Base-by-base conservation (phyloP, 2,329 filamentous ascomycete genomes). In the Aspergillus terreus region DNA sequence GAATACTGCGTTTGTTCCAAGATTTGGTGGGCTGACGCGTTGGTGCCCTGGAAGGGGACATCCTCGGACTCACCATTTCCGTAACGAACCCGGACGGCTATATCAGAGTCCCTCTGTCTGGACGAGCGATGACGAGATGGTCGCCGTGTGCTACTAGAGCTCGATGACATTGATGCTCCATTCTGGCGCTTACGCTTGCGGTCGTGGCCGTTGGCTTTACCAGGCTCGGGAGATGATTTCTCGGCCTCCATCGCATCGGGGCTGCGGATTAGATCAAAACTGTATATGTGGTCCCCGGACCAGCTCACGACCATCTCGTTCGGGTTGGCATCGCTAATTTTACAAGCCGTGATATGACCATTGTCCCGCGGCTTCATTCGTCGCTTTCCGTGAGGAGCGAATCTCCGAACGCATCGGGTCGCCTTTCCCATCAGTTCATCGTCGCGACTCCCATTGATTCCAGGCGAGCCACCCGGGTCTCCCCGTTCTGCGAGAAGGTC, bases 261-360 rank as follows among this genome's bases (percentile, higher is more conserved):
- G 58, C 78, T 81, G 44, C 78, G 76, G 41, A 84, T 69, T 14
- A 87, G 75, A 61, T 87, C 83, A 61, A 87, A 87, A 58, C 80
- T 81, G 68, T 85, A 84, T 46, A 87, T 83, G 55, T 82, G 77
- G 55, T 86, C 83, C 19, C 82, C 82, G 17, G 82, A 86, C 84
- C 84, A 87, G 59, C 83, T 86, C 19, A 82, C 84, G 12, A 87
- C 69, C 61, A 87, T 79, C 60, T 87, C 84, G 56, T 87, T 84
- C 0, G 84, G 85, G 53, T 84, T 79, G 7, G 82, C 82, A 68
- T 87, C 82, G 58, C 83, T 86, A 61, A 87, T 87, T 68, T 86
- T 87, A 68, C 83, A 86, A 14, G 84, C 83, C 2, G 84, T 87
- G 60, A 87, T 87, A 59, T 87, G 83, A 4, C 83, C 81, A 54